Conservation (phyloP, 2,329 filamentous ascomycete genomes). For the Pseudovirgaria hyperparasitica region DNA sequence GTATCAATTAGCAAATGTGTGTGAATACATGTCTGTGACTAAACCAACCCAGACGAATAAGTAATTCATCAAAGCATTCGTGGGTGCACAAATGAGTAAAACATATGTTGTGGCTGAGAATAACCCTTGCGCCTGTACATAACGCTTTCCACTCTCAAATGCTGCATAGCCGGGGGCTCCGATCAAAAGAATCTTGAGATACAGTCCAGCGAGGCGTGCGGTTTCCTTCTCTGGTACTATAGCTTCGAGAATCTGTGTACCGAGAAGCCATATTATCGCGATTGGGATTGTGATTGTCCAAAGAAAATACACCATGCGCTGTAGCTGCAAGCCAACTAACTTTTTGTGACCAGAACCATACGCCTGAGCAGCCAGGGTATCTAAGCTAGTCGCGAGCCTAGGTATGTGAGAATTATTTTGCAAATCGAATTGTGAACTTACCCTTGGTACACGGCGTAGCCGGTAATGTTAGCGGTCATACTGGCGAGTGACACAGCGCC, state of each 20-base stretch:
- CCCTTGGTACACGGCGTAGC: conserved; percentile 40
- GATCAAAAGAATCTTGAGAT: conserved; percentile 55
- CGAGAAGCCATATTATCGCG: conserved; percentile 55
- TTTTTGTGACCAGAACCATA: conserved; percentile 86
- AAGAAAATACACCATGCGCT: conserved; percentile 70
- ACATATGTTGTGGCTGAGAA: conserved; percentile 76
- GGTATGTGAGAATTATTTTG: too few relatives aligned
- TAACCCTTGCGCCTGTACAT: conserved; percentile 76
- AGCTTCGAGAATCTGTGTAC: conserved; percentile 46
- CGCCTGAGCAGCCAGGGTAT: conserved; percentile 87
- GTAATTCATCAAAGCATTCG: conserved; percentile 74
- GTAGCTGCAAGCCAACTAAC: conserved; percentile 72
- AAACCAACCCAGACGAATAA: conserved; percentile 57
- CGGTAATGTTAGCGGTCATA: conserved; percentile 36
- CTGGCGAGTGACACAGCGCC: conserved; percentile 34
- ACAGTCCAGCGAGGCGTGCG: conserved; percentile 58
- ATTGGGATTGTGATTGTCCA: conserved; percentile 62
- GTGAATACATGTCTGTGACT: neutral
- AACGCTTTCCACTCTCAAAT: conserved; percentile 75
- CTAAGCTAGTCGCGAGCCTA: conserved; percentile 78
- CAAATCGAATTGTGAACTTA: too few relatives aligned
- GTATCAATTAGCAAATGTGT: neutral
- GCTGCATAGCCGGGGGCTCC: conserved; percentile 64
- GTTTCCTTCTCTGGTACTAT: conserved; percentile 63
- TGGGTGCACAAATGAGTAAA: conserved; percentile 66